A percentile compares a stretch with the other conserved stretches of the same genome.
These are phyloP conservation scores for Castanospermum australe DNA, from an alignment of 306 rosid species.

Conservation along the genomic window DNA sequence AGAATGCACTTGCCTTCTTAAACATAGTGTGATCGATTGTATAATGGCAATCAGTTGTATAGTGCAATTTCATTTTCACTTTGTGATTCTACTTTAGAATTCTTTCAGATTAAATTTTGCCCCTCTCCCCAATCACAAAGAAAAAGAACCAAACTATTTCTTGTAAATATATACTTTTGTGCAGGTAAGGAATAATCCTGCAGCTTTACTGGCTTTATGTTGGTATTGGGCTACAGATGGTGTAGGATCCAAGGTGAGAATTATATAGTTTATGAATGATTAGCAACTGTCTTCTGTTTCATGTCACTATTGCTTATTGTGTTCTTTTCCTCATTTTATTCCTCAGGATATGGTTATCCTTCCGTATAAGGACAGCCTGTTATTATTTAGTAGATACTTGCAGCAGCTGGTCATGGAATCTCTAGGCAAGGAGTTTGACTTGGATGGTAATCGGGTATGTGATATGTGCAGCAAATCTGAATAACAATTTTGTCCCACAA, in stretches of 20 bases:
- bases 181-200: slow-evolving; percentile 56
- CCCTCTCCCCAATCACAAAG: not conserved
- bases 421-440: slow-evolving; percentile 96
- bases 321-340: slow-evolving; percentile 20
- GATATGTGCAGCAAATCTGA: not conserved
- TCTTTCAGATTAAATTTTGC: slow-evolving; percentile 13
- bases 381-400: slow-evolving; percentile 91
- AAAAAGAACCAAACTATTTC: not conserved
- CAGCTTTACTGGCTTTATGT: slow-evolving; percentile 88
- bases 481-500: not conserved
- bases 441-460: slow-evolving; percentile 76
- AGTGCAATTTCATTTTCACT: not conserved
- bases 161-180: not conserved
- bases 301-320: slow-evolving; percentile 19
- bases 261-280: slow-evolving; percentile 2
- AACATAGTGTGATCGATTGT: not conserved
- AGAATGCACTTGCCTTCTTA: not conserved
- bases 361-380: slow-evolving; percentile 92
- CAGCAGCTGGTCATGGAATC: slow-evolving; percentile 99
- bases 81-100: not conserved
- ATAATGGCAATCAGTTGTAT: not conserved
- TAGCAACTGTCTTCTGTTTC: not conserved
- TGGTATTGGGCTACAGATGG: slow-evolving; percentile 99
- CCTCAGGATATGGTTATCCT: slow-evolving; percentile 96
- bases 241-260: slow-evolving; percentile 84